phyloP scores from a whole-genome alignment of 2,329 filamentous ascomycete genomes.

The Septoria linicola region DNA sequence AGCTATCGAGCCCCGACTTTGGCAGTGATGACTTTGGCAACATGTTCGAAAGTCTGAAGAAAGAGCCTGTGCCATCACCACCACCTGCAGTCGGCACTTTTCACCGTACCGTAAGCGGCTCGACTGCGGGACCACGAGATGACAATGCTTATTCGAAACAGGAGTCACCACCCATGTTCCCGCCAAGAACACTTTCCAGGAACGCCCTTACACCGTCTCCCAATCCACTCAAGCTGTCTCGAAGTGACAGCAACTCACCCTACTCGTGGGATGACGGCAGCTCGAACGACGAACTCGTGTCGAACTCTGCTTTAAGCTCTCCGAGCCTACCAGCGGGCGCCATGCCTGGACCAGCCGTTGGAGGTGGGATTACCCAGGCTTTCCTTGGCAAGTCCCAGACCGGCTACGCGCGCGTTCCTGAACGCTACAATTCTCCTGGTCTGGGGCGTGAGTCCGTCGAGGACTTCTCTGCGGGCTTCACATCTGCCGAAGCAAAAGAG shows the following conservation, averaged over 20 bases:
- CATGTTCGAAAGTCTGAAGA: constrained; percentile 38
- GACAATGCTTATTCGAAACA: constrained; percentile 25
- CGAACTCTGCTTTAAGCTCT: constrained; percentile 32
- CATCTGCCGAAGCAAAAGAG: constrained; percentile 22
- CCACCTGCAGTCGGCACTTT: constrained; percentile 22
- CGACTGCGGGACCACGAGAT: constrained; percentile 6
- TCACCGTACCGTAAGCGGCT: constrained; percentile 25
- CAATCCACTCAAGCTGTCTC: constrained; percentile 20
- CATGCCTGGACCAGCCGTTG: constrained; percentile 25
- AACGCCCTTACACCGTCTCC: constrained; percentile 33
- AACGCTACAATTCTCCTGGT: constrained; percentile 32
- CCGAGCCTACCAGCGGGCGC: constrained; percentile 28
- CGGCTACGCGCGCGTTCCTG: constrained; percentile 35
- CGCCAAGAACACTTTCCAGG: constrained; percentile 36
- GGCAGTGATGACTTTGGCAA: constrained; percentile 38
- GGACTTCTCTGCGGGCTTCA: constrained; percentile 22
- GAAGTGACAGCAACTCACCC: constrained; percentile 33
- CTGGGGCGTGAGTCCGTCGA: constrained; percentile 29
- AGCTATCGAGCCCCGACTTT: constrained; percentile 34
- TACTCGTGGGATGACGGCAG: constrained; percentile 35
- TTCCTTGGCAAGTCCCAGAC: constrained; percentile 33
- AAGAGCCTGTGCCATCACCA: constrained; percentile 27
- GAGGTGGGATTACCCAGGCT: constrained; percentile 29
- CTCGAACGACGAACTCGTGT: constrained; percentile 36
- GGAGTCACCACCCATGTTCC: constrained; percentile 37